Conservation (phyloP, 1,284 basidiomycete species). For the Ceratobasidium sp. region DNA sequence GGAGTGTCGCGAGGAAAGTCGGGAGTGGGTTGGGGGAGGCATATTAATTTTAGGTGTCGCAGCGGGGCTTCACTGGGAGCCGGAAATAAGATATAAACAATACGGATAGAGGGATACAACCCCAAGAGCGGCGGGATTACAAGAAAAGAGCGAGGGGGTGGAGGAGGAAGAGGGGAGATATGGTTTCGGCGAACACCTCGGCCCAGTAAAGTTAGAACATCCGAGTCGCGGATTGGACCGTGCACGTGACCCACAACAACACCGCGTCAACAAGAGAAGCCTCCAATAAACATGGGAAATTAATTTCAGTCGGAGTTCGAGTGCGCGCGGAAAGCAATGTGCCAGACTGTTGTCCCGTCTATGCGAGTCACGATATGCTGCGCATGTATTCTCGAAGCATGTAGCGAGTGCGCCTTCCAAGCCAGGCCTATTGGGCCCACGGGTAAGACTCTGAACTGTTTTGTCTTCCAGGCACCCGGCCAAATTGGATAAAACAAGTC, state of each 20-base stretch:
- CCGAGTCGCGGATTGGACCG: slow-evolving; percentile 31
- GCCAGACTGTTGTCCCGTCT: too few species aligned
- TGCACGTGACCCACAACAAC: slow-evolving; percentile 38
- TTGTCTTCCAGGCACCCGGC: too few species aligned
- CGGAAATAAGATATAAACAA: slow-evolving; percentile 42
- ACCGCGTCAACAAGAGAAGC: slow-evolving; percentile 33
- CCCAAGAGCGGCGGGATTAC: slow-evolving; percentile 16
- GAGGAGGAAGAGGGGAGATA: slow-evolving; percentile 10
- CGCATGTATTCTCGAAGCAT: too few species aligned
- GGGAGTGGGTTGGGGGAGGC: slow-evolving; percentile 27
- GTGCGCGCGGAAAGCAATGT: too few species aligned
- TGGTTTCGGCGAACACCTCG: slow-evolving; percentile 8
- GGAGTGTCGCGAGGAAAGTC: slow-evolving; percentile 15
- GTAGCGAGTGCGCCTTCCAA: too few species aligned
- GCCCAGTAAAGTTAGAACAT: slow-evolving; percentile 30
- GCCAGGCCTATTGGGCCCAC: too few species aligned
- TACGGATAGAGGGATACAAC: slow-evolving; percentile 18
- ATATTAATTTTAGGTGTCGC: slow-evolving; percentile 44
- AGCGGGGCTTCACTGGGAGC: slow-evolving; percentile 17
- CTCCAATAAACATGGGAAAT: neutral
- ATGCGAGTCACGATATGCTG: too few species aligned
- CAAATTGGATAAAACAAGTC: too few species aligned
- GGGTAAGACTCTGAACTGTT: too few species aligned
- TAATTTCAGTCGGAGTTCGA: neutral
- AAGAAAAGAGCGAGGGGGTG: slow-evolving; percentile 13